phyloP scores from a whole-genome alignment of 2,329 filamentous ascomycete genomes.

The Aspergillus oerlinghausenensis region DNA sequence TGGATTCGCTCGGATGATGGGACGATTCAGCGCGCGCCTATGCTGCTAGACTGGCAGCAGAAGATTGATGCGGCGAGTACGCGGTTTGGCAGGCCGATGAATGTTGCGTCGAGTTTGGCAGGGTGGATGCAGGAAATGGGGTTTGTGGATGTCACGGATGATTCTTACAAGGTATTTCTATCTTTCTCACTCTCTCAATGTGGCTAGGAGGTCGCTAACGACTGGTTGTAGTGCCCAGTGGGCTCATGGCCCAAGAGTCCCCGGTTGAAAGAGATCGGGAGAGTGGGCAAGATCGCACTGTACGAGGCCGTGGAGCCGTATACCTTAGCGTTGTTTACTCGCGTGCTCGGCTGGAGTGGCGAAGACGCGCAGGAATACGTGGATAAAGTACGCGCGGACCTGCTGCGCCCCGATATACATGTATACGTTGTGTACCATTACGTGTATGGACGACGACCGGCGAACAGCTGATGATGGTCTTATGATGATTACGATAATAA shows the following conservation, averaged over 20 bases:
- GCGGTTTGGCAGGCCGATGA: slow-evolving; percentile 32
- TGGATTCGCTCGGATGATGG: slow-evolving; percentile 29
- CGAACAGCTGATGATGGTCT: slow-evolving; percentile 15
- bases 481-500: neutral
- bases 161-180: slow-evolving; percentile 30
- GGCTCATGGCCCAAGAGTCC: slow-evolving; percentile 32
- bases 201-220: slow-evolving; percentile 5
- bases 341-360: slow-evolving; percentile 29
- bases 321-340: slow-evolving; percentile 35
- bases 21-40: slow-evolving; percentile 20
- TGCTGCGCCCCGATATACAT: slow-evolving; percentile 22
- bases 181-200: neutral
- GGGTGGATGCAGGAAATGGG: slow-evolving; percentile 27
- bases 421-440: slow-evolving; percentile 29
- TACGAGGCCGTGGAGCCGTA: slow-evolving; percentile 35
- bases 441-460: slow-evolving; percentile 29
- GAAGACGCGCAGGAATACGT: slow-evolving; percentile 29
- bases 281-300: slow-evolving; percentile 25
- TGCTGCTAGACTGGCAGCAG: slow-evolving; percentile 25
- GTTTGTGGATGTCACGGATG: slow-evolving; percentile 30
- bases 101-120: slow-evolving; percentile 27
- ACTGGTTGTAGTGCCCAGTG: slow-evolving; percentile 23
- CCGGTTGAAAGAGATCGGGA: slow-evolving; percentile 32
- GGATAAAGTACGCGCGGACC: slow-evolving; percentile 25
- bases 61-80: slow-evolving; percentile 26